A percentile compares a stretch with the other conserved stretches of the same genome.
Evolutionary conservation across 129 eudicot genomes (phyloP).

Genomic region (Flaveria linearis): DNA sequence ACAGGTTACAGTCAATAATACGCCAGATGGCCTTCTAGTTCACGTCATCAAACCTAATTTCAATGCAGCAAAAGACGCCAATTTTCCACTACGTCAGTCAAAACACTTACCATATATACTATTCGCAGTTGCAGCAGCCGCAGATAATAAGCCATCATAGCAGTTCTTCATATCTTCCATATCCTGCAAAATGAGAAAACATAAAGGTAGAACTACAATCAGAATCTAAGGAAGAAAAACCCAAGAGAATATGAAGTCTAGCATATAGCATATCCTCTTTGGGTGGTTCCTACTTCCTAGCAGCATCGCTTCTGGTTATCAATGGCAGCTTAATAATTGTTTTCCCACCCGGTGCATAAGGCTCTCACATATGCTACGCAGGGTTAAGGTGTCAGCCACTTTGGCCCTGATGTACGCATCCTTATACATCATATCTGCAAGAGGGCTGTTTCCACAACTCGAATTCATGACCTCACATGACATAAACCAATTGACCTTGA

Average conservation of each 20-base stretch:
- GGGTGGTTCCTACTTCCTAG: not conserved
- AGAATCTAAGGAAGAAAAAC: not conserved
- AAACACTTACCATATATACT: slow-evolving; percentile 75
- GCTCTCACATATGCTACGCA: too few relatives aligned
- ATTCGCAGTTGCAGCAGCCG: slow-evolving; percentile 92
- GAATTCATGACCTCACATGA: not conserved
- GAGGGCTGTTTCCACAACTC: too few relatives aligned
- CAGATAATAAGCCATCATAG: slow-evolving; percentile 82
- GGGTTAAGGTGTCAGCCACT: too few relatives aligned
- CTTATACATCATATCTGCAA: too few relatives aligned
- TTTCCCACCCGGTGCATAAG: too few relatives aligned
- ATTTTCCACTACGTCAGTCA: slow-evolving; percentile 12
- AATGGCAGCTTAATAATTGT: slow-evolving; percentile 14
- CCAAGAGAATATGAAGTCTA: slow-evolving; percentile 15
- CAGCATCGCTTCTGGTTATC: slow-evolving; percentile 28
- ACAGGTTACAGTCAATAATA: not conserved
- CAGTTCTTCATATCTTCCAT: slow-evolving; percentile 87
- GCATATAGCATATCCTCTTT: slow-evolving; percentile 4
- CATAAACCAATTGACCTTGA: not conserved
- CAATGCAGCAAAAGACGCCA: slow-evolving; percentile 6
- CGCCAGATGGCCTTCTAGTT: not conserved
- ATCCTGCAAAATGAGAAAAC: slow-evolving; percentile 53
- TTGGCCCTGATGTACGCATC: too few relatives aligned
- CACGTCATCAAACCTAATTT: slow-evolving; percentile 11
- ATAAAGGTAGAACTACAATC: not conserved